Evolutionary conservation across 257 asterid genomes (phyloP).

Genomic region (Gardenia jasminoides): DNA sequence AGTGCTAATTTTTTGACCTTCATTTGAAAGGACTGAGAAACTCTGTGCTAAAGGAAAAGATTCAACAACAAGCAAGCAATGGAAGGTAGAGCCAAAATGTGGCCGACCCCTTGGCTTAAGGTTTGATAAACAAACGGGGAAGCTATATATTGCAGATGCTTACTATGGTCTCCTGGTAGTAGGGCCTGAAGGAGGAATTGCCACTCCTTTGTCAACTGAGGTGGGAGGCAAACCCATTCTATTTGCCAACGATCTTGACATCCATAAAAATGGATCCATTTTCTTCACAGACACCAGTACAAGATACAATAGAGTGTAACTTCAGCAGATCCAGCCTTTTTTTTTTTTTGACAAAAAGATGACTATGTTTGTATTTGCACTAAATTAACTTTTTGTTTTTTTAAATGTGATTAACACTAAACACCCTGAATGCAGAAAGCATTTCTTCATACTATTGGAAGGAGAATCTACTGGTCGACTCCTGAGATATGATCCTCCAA

Average conservation of each 20-base stretch:
- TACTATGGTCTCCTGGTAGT: constrained; percentile 75
- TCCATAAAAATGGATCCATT: constrained; percentile 77
- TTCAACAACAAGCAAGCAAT: constrained; percentile 74
- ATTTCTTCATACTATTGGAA: constrained; percentile 78
- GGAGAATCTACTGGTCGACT: constrained; percentile 88
- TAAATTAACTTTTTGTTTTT: constrained; percentile 15
- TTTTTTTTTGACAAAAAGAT: not conserved
- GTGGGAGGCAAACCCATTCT: constrained; percentile 64
- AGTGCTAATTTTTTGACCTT: not conserved
- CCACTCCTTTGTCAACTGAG: constrained; percentile 59
- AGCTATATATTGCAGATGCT: constrained; percentile 85
- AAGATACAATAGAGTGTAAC: constrained; percentile 73
- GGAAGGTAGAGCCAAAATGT: constrained; percentile 67
- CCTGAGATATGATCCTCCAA: constrained; percentile 70
- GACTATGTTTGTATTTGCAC: too few species aligned
- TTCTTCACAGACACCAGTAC: constrained; percentile 93
- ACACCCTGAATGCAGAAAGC: constrained; percentile 42
- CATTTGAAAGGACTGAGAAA: constrained; percentile 55
- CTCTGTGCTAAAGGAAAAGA: constrained; percentile 57
- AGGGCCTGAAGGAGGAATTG: constrained; percentile 70
- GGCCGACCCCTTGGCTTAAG: constrained; percentile 92
- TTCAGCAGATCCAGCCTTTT: not conserved
- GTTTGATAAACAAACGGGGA: constrained; percentile 59
- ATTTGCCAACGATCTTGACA: constrained; percentile 91
- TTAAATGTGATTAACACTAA: not conserved